phyloP scores from a whole-genome alignment of 2,329 filamentous ascomycete species.

The Pestalotiopsis sp. region DNA sequence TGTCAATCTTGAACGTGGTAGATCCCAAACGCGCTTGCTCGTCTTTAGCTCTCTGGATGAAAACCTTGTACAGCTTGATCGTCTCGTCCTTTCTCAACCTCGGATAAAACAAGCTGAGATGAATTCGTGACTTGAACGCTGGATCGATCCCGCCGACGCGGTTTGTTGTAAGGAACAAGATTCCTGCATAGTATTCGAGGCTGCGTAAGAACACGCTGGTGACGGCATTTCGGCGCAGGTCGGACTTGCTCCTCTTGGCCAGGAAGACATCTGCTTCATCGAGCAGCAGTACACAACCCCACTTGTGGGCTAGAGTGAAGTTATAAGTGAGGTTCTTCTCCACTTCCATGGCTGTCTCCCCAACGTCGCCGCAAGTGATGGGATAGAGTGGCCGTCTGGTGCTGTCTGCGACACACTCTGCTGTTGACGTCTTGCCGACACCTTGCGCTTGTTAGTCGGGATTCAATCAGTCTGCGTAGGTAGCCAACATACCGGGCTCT shows the following conservation, averaged over 20 bases:
- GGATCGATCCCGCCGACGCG: constrained; percentile 21
- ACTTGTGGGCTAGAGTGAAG: constrained; percentile 40
- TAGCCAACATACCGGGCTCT: constrained; percentile 7
- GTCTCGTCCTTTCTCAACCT: constrained; percentile 12
- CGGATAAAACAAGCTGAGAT: constrained; percentile 20
- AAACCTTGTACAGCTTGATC: not conserved
- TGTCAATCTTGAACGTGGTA: constrained; percentile 13
- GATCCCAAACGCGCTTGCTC: not conserved
- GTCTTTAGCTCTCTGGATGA: not conserved
- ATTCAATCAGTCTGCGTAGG: constrained; percentile 30
- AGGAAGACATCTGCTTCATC: constrained; percentile 32
- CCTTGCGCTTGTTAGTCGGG: constrained; percentile 39
- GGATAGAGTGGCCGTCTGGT: constrained; percentile 32
- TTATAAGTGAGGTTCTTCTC: constrained; percentile 24
- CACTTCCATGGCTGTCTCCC: constrained; percentile 23
- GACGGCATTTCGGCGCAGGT: constrained; percentile 16
- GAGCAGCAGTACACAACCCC: constrained; percentile 34
- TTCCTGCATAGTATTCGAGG: constrained; percentile 20
- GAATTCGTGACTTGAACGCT: constrained; percentile 24
- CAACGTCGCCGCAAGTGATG: constrained; percentile 30
- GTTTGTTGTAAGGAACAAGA: constrained; percentile 22
- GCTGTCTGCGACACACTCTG: constrained; percentile 36
- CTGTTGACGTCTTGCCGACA: constrained; percentile 39
- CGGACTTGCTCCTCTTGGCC: constrained; percentile 30
- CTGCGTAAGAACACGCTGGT: constrained; percentile 17